phyloP scores from a whole-genome alignment of 176 grass and related monocot species.

The Tuctoria greenei region DNA sequence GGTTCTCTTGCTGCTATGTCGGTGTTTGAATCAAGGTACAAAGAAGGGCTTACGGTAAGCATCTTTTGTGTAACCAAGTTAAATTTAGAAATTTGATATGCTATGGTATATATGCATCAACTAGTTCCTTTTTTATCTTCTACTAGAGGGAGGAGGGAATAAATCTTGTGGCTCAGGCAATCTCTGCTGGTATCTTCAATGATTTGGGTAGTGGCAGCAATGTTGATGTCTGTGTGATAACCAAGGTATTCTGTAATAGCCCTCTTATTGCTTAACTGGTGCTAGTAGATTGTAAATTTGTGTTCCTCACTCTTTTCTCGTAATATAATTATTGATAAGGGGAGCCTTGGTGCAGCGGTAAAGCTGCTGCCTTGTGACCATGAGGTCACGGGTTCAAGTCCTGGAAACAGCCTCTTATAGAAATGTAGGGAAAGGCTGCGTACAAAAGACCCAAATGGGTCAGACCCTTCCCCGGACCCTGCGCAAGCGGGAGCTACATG shows the following conservation, averaged over 20 bases:
- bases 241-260: conserved; percentile 55
- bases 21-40: conserved; percentile 65
- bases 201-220: conserved; percentile 77
- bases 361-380: too few relatives aligned
- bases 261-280: conserved; percentile 42
- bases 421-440: too few relatives aligned
- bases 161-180: conserved; percentile 55
- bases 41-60: conserved; percentile 65
- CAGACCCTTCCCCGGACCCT: too few relatives aligned
- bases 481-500: too few relatives aligned
- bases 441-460: too few relatives aligned
- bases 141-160: conserved; percentile 64
- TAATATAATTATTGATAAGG: background rate
- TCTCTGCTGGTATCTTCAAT: conserved; percentile 70
- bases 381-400: too few relatives aligned
- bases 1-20: conserved; percentile 70
- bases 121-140: background rate
- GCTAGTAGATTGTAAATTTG: background rate
- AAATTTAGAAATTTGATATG: background rate
- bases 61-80: background rate
- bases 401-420: too few relatives aligned
- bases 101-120: conserved; percentile 6
- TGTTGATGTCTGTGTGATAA: conserved; percentile 72
- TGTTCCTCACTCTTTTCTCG: background rate
- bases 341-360: too few relatives aligned